Percentiles rank a stretch among this genome's conserved stretches.
phyloP scores from a whole-genome alignment of 2,329 filamentous ascomycete species.

The Neofusicoccum umdonicola region DNA sequence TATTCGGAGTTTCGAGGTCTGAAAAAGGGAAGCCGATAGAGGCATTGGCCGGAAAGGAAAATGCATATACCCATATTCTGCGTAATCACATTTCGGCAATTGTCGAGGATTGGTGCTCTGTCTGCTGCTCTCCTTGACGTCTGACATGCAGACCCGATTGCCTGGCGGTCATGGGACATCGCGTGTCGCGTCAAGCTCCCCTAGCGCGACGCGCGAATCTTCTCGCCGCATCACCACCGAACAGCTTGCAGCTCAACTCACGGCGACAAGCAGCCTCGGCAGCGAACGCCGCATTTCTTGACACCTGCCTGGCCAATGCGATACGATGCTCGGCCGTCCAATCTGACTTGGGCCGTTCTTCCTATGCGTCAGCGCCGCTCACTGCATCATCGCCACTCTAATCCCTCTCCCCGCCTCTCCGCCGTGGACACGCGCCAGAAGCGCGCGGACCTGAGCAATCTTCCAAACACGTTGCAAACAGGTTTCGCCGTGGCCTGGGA shows the following conservation, averaged over 20 bases:
- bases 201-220: background rate
- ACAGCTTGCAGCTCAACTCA: too few species aligned
- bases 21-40: background rate
- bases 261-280: too few species aligned
- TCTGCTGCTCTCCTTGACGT: too few species aligned
- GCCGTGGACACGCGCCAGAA: background rate
- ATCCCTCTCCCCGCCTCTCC: too few species aligned
- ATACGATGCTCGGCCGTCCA: too few species aligned
- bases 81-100: background rate
- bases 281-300: too few species aligned
- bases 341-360: too few species aligned
- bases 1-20: slow-evolving; percentile 3
- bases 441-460: background rate
- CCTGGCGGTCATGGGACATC: background rate
- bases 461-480: background rate
- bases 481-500: background rate
- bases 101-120: too few species aligned
- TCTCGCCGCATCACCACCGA: too few species aligned
- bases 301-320: too few species aligned
- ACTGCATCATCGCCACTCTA: background rate
- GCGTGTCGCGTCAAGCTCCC: slow-evolving; percentile 6
- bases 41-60: background rate
- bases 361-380: background rate
- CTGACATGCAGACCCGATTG: background rate
- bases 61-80: slow-evolving; percentile 12